phyloP scores from a whole-genome alignment of 2,329 filamentous ascomycete species.

The Paracorniculantispora psalliotae region DNA sequence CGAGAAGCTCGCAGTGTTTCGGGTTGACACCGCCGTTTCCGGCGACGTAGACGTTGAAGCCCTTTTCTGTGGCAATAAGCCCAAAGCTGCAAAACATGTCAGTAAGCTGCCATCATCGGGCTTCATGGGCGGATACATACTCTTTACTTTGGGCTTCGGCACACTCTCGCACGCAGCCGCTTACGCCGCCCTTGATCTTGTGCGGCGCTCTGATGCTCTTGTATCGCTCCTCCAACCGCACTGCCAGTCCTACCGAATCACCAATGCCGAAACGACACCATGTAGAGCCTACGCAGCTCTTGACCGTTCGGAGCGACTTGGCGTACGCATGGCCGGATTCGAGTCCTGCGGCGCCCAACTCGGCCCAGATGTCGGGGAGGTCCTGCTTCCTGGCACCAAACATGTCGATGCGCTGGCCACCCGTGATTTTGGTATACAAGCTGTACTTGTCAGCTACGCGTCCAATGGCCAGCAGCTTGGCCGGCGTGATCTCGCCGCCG shows the following conservation, averaged over 20 bases:
- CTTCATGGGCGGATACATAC: conserved; percentile 40
- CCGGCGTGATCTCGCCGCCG: conserved; percentile 81
- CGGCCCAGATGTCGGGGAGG: conserved; percentile 74
- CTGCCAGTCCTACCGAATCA: conserved; percentile 86
- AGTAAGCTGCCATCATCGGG: not conserved
- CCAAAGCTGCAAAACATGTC: conserved; percentile 57
- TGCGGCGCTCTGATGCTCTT: conserved; percentile 87
- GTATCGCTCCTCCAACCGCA: conserved; percentile 82
- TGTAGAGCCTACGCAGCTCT: conserved; percentile 85
- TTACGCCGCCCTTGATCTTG: conserved; percentile 88
- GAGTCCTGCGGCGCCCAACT: conserved; percentile 77
- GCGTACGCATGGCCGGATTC: conserved; percentile 89
- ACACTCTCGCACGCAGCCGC: conserved; percentile 87
- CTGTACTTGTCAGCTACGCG: conserved; percentile 78
- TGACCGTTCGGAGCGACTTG: conserved; percentile 82
- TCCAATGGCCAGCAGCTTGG: conserved; percentile 78
- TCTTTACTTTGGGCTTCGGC: conserved; percentile 92
- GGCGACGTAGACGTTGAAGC: conserved; percentile 87
- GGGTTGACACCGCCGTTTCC: conserved; percentile 88
- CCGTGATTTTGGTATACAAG: conserved; percentile 88
- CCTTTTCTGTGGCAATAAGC: conserved; percentile 86
- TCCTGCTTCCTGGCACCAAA: conserved; percentile 89
- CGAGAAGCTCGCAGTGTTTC: conserved; percentile 73
- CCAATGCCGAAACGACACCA: conserved; percentile 89
- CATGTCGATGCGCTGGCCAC: conserved; percentile 87